Base-by-base conservation (phyloP, 2,329 filamentous ascomycete genomes). In the Arthrobotrys sinensis region DNA sequence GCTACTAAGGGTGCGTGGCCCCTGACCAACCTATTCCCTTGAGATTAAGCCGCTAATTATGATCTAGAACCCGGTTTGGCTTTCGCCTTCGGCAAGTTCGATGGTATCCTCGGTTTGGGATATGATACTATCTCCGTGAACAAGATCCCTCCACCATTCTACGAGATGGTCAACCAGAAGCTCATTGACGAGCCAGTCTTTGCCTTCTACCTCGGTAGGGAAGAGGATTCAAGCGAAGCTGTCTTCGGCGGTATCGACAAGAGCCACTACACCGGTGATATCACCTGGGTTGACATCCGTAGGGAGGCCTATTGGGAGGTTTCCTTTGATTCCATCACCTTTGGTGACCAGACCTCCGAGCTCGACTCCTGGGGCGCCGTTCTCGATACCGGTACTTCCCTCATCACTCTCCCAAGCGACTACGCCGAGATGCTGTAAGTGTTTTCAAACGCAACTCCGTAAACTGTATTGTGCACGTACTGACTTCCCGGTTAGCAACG, bases 261-360 rank as follows among this genome's bases (percentile, higher is more conserved):
- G 86, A 87, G 88, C 84, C 93, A 96, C 88, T 92, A 89, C 86
- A 91, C 88, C 45, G 96, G 96, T 83, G 91, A 98, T 85, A 89
- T 99, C 83, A 93, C 91, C 84, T 96, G 94, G 85, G 93, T 99
- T 82, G 96, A 96, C 69, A 90, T 99, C 82, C 93, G 96, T 85
- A 93, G 96, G 85, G 98, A 98, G 91, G 96, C 96, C 62, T 99
- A 99, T 90, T 99, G 96, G 96, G 96, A 99, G 89, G 95, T 99
- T 70, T 94, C 98, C 83, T 91, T 99, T 79, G 91, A 98, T 83
- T 89, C 93, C 80, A 96, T 99, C 86, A 90, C 92, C 70, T 93
- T 97, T 80, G 96, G 96, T 82, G 89, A 94, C 66, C 90, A 92
- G 83, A 91, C 90, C 81, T 94, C 94, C 79, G 92, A 97, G 85